Evolutionary conservation across 768 basidiomycete genomes (phyloP).

Genomic region (Kwoniella shandongensis): DNA sequence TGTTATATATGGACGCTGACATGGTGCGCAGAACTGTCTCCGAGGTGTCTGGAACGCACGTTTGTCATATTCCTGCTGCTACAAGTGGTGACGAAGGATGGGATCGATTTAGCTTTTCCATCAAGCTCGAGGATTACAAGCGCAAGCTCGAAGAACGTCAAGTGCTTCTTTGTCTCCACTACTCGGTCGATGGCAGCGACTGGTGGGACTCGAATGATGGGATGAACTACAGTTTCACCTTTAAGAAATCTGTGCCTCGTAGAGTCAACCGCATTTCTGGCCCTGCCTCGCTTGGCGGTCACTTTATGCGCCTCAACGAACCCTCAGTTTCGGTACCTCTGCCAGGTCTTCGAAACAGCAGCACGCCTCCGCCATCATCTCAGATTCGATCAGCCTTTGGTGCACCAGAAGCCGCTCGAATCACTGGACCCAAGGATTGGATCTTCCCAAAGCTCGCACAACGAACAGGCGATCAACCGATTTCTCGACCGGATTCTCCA

Average conservation of each 20-base stretch:
- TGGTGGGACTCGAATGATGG: constrained; percentile 54
- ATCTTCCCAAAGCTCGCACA: constrained; percentile 36
- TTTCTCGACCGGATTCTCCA: constrained; percentile 37
- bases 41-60: constrained; percentile 48
- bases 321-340: constrained; percentile 12
- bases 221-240: constrained; percentile 51
- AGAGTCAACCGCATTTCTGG: constrained; percentile 27
- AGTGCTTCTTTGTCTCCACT: constrained; percentile 49
- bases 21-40: constrained; percentile 45
- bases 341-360: constrained; percentile 35
- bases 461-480: constrained; percentile 1
- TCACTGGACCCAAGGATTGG: constrained; percentile 33
- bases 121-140: constrained; percentile 53
- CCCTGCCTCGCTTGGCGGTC: constrained; percentile 22
- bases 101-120: constrained; percentile 52
- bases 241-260: constrained; percentile 39
- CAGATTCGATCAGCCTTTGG: constrained; percentile 37
- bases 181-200: constrained; percentile 49
- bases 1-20: constrained; percentile 11
- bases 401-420: constrained; percentile 3
- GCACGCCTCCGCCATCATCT: constrained; percentile 16
- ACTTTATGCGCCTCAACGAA: constrained; percentile 21
- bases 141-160: constrained; percentile 51
- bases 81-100: constrained; percentile 53
- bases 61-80: constrained; percentile 45